Evolutionary conservation across 176 grass and related monocot genomes (phyloP).

Genomic region (Typha latifolia): DNA sequence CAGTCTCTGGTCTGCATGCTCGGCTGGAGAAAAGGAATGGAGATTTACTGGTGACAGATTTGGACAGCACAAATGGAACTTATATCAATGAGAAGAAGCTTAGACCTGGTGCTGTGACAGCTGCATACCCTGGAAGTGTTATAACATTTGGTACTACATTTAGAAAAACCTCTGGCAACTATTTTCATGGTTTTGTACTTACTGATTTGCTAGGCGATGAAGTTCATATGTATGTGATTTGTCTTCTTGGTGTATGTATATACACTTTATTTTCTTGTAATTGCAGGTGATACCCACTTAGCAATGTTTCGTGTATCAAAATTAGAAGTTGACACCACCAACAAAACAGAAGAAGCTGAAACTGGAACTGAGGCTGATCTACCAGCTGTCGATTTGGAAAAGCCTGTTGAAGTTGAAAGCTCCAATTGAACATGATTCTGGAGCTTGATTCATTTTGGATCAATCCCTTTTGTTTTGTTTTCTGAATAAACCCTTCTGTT

Average conservation of each 20-base stretch:
- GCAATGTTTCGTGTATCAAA: constrained; percentile 68
- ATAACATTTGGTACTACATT: constrained; percentile 54
- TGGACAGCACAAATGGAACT: constrained; percentile 86
- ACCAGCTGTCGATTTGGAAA: constrained; percentile 22
- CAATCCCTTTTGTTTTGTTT: not conserved
- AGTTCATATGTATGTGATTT: not conserved
- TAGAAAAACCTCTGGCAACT: not conserved
- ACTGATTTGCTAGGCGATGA: not conserved
- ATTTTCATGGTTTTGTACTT: not conserved
- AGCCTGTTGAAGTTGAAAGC: not conserved
- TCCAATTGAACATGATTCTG: not conserved
- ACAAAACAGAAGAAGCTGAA: constrained; percentile 2
- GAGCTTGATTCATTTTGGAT: not conserved
- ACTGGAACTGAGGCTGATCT: constrained; percentile 14
- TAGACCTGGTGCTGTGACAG: constrained; percentile 26
- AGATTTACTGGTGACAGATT: constrained; percentile 48
- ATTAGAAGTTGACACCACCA: constrained; percentile 14
- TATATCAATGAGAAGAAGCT: constrained; percentile 67
- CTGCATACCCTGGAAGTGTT: constrained; percentile 31
- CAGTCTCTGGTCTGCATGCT: constrained; percentile 66
- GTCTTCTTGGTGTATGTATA: not conserved
- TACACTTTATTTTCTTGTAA: not conserved
- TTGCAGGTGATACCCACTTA: constrained; percentile 50
- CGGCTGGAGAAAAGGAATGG: constrained; percentile 61
- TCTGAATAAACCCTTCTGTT: not conserved